A percentile compares a stretch with the other conserved stretches of the same genome.
Conservation (phyloP, 192 early-diverging fungal species). For the Endogone sp. region DNA sequence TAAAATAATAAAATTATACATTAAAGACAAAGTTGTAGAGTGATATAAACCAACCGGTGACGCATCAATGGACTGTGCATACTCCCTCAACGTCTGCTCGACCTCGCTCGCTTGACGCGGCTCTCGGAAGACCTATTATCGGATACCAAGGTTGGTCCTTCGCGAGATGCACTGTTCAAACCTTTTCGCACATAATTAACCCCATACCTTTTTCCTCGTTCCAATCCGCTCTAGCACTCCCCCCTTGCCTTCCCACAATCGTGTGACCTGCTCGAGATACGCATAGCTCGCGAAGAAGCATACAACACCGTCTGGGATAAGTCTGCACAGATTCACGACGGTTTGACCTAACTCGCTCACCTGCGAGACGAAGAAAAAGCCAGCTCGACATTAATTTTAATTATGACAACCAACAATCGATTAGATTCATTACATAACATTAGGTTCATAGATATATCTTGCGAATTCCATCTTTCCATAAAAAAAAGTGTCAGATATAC, state of each 20-base stretch:
- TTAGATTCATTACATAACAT: too few relatives aligned
- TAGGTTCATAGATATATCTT: too few relatives aligned
- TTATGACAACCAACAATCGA: slow-evolving; percentile 7
- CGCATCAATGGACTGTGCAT: slow-evolving; percentile 43
- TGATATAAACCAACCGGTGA: slow-evolving; percentile 11
- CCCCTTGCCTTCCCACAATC: slow-evolving; percentile 43
- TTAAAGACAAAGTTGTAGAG: too few relatives aligned
- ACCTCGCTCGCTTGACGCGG: slow-evolving; percentile 46
- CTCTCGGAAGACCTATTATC: slow-evolving; percentile 66
- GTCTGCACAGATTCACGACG: slow-evolving; percentile 63
- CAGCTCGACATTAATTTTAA: too few relatives aligned
- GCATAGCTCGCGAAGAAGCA: slow-evolving; percentile 85
- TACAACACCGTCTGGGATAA: slow-evolving; percentile 82
- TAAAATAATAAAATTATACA: too few relatives aligned
- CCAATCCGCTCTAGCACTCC: slow-evolving; percentile 47
- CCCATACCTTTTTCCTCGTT: slow-evolving; percentile 52
- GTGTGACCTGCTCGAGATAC: slow-evolving; percentile 60
- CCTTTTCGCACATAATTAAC: not conserved
- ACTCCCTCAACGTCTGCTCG: slow-evolving; percentile 58
- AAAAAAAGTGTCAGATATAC: too few relatives aligned
- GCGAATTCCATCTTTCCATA: too few relatives aligned
- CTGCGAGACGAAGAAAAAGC: too few relatives aligned
- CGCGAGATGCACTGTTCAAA: too few relatives aligned
- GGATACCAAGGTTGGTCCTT: not conserved
- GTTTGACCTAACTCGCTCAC: slow-evolving; percentile 69